These are phyloP conservation scores for Mangifera indica DNA, from an alignment of 345 rosid genomes.

Conservation along the genomic window DNA sequence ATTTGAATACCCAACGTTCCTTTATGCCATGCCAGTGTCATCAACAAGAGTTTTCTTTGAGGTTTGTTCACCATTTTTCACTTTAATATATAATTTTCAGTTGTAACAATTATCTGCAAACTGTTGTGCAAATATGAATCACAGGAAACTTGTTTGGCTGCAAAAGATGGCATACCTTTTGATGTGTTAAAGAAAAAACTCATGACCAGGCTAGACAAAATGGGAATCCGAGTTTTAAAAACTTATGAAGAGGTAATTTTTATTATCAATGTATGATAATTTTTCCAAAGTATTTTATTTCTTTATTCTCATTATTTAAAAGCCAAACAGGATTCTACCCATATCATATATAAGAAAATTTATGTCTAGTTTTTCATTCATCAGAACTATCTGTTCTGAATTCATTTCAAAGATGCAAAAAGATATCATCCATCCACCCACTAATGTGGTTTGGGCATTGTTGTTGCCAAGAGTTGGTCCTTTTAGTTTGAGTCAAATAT, in stretches of 20 bases:
- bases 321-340: conserved; percentile 9
- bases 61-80: conserved; percentile 39
- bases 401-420: background rate
- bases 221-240: conserved; percentile 66
- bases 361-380: conserved; percentile 1
- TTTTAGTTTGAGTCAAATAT: background rate
- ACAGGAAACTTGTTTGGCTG: conserved; percentile 98
- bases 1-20: conserved; percentile 80
- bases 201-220: conserved; percentile 66
- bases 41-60: conserved; percentile 85
- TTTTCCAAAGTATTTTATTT: background rate
- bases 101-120: conserved; percentile 15
- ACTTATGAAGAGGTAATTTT: conserved; percentile 79
- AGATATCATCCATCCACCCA: background rate
- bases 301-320: background rate
- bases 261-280: background rate
- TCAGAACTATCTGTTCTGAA: background rate
- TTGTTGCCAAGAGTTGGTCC: background rate
- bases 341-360: conserved; percentile 3
- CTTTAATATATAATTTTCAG: background rate
- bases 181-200: conserved; percentile 77
- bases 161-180: conserved; percentile 87
- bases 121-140: conserved; percentile 19
- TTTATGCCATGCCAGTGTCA: conserved; percentile 87
- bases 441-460: background rate